Evolutionary conservation across 2,329 filamentous ascomycete genomes (phyloP).

Genomic region (Pseudogymnoascus sp.): DNA sequence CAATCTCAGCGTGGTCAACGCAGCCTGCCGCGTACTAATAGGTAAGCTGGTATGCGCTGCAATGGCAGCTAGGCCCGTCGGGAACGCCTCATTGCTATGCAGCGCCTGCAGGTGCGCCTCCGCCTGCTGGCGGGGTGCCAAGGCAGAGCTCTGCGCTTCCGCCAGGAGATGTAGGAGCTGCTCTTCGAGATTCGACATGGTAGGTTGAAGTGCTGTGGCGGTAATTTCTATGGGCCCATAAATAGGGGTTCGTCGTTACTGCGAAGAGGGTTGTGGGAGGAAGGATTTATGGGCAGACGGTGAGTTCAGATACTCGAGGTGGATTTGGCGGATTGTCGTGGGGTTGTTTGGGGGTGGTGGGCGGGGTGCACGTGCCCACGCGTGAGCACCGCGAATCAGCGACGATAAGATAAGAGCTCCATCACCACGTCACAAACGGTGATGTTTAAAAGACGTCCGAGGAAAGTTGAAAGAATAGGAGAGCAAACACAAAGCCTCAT

Average conservation of each 20-base stretch:
- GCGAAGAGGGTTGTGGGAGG: background rate
- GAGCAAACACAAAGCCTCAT: background rate
- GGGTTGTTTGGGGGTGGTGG: constrained; percentile 13
- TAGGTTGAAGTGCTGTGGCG: constrained; percentile 2
- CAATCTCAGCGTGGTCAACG: constrained; percentile 68
- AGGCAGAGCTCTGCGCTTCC: constrained; percentile 71
- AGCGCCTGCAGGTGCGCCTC: constrained; percentile 49
- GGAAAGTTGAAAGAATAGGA: background rate
- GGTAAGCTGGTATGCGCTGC: constrained; percentile 67
- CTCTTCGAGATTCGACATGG: constrained; percentile 48
- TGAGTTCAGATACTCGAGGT: background rate
- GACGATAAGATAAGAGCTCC: constrained; percentile 14
- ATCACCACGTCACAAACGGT: background rate
- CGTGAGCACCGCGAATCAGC: constrained; percentile 2
- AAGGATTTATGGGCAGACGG: background rate
- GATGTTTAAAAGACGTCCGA: background rate
- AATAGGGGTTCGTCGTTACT: background rate
- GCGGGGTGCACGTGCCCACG: constrained; percentile 9
- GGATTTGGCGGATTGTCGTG: constrained; percentile 5
- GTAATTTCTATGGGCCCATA: background rate
- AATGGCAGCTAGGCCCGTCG: constrained; percentile 70
- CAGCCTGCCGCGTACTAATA: constrained; percentile 69
- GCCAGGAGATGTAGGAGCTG: constrained; percentile 81
- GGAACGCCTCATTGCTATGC: constrained; percentile 54
- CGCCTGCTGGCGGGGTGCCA: constrained; percentile 72